Base-by-base conservation (phyloP, 1,139 yeast genomes). In the Lodderomyces theae region DNA sequence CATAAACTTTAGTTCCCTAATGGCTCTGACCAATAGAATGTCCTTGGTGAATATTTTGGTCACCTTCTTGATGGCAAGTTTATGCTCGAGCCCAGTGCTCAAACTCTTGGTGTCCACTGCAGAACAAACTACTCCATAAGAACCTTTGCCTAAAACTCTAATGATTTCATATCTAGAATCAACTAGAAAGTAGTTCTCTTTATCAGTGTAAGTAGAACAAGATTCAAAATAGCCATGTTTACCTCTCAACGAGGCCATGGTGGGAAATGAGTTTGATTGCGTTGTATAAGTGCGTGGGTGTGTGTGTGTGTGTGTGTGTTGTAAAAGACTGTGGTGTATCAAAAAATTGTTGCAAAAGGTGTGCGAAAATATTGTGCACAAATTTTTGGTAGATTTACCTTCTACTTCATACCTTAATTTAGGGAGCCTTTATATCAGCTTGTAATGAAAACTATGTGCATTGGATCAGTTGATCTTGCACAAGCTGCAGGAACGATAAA, bases 41-140 rank as follows among this genome's bases (percentile, higher is more conserved):
- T 80, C 86, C 46, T 75, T 77, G 34, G 69, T 67, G 54, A 85
- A 84, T 22, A 86, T 84, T 50, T 77, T 75, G 34, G 80, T 74
- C 12, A 88, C 84, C 55, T 85, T 86, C 58, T 90, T 90, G 40
- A 89, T 83, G 7, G 97, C 97, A 9, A 55, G 80, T 54, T 38
- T 42, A 40, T 43, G 46, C 29, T 44, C 43, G 25, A 37, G 37
- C 12, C 46, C 46, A 5, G 69, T 19, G 51, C 43, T 35, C 8
- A 39, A 31, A 29, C 47, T 46, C 24, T 57, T 54, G 13, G 74
- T 63, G 58, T 90, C 96, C 10, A 81, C 57, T 0, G 95, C 97
- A 5, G 88, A 77, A 52, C 92, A 85, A 3, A 92, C 97, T 0
- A 83, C 79, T 1, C 97, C 97, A 58, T 87, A 90, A 0, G 96